Base-by-base conservation (phyloP, 2,329 filamentous ascomycete species). In the Alternaria viburni region DNA sequence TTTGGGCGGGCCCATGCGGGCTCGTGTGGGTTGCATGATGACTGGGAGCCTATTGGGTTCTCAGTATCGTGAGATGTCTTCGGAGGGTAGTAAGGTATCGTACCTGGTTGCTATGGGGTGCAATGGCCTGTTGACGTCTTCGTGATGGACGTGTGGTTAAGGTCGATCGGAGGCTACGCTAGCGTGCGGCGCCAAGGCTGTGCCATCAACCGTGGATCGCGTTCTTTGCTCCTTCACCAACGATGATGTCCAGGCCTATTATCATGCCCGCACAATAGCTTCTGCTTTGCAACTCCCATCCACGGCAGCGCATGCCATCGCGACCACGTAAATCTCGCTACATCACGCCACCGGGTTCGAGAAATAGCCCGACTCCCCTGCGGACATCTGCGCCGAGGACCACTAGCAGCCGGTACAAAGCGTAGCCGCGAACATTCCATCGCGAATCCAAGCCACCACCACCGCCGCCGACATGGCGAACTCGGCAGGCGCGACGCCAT, bases 1-100 rank as follows among this genome's bases (percentile, higher is more conserved):
- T 72, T 77, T 78, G 76, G 73, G 78, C 69, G 74, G 76, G 52
- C 77, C 78, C 78, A 80, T 79, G 50, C 66, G 70, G 62, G 62
- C 64, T 59, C 61, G 62, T 65, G 71, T 68, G 64, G 69, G 70
- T 58, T 73, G 71, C 71, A 74, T 74, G 67, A 64, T 75, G 70
- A 57, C 26, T 50, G 23, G 32, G 70, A 72, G 73, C 72, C 72
- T 77, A 43, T 2, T 5, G 1, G 30, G 10, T 6, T 49, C 23
- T 71, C 54, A 76, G 67, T 44, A n/a, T 11, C 4, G 19, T 6
- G 17, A 6, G 2, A 15, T n/a, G 11, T 3, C 45, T 10, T 10
- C 12, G 2, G 6, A 12, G 3, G 19, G 2, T 6, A 3, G 17
- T 3, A 2, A 46, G 5, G 45, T 25, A 32, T 49, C 67, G 45